phyloP scores from a whole-genome alignment of 345 rosid species.

The Euclidium syriacum region DNA sequence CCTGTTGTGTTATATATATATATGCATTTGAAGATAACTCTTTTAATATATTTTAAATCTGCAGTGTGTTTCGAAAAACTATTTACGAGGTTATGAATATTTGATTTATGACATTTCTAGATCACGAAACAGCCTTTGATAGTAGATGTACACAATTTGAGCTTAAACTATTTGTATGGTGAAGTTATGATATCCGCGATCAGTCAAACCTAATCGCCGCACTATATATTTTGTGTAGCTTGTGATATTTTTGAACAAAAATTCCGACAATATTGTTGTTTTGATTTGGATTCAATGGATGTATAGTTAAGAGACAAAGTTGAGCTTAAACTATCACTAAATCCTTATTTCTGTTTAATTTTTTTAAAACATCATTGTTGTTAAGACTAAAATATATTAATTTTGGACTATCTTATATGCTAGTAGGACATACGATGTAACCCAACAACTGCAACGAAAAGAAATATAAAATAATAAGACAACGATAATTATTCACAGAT shows the following conservation, averaged over 20 bases:
- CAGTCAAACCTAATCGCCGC: not conserved
- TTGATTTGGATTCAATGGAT: conserved; percentile 20
- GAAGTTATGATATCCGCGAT: no score
- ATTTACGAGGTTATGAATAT: not conserved
- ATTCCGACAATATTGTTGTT: conserved; percentile 7
- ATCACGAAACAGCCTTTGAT: no score
- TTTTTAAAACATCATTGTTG: not conserved
- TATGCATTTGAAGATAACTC: no score
- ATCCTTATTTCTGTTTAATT: not conserved
- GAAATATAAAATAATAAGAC: not conserved
- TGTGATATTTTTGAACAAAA: not conserved
- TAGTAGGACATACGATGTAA: conserved; percentile 21
- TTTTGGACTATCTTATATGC: conserved; percentile 2
- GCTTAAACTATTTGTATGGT: no score
- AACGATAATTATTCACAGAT: not conserved
- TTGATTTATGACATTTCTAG: not conserved
- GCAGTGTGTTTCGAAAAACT: not conserved
- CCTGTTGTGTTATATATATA: no score
- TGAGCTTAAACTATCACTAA: not conserved
- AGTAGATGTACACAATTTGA: no score
- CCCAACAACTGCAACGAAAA: conserved; percentile 23
- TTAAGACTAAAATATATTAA: not conserved
- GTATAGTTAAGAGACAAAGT: conserved; percentile 1
- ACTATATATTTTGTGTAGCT: not conserved
- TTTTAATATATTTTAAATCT: no score